Percentiles rank a stretch among this genome's conserved stretches.
Evolutionary conservation across 2,329 filamentous ascomycete species (phyloP).

Genomic region (Microdochium nivale): DNA sequence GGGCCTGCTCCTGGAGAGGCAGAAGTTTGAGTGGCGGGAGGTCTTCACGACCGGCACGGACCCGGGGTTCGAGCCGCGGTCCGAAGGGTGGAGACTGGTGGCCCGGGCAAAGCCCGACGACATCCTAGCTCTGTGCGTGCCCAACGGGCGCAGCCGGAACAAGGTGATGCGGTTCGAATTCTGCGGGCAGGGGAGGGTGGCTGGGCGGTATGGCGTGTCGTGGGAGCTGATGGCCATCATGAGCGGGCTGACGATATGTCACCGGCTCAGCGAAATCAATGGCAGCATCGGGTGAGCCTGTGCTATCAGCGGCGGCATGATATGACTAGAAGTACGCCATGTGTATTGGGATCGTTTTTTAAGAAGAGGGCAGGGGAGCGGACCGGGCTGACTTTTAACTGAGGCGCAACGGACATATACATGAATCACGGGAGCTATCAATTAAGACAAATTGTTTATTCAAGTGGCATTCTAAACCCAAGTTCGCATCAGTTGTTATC

Average conservation of each 20-base stretch:
- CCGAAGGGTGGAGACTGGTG: neutral
- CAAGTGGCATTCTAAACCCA: no score
- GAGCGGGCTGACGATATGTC: neutral
- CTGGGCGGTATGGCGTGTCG: neutral
- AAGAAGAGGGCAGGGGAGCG: no score
- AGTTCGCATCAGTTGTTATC: no score
- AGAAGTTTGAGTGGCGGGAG: neutral
- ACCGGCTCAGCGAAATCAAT: neutral
- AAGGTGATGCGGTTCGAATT: neutral
- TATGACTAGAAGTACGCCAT: no score
- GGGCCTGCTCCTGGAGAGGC: neutral
- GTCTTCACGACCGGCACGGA: neutral
- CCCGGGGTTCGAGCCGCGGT: neutral
- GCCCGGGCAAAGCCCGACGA: neutral
- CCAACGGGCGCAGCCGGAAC: neutral
- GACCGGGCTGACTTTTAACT: no score
- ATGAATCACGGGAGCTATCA: no score
- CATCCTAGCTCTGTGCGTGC: neutral
- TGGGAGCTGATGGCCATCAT: neutral
- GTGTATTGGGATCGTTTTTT: no score
- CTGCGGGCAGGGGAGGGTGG: neutral
- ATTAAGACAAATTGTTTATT: no score
- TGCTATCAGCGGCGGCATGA: no score
- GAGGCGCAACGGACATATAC: no score
- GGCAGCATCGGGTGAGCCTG: neutral